Conservation (phyloP, 73 alveolate species). For the Diophrys sp. region DNA sequence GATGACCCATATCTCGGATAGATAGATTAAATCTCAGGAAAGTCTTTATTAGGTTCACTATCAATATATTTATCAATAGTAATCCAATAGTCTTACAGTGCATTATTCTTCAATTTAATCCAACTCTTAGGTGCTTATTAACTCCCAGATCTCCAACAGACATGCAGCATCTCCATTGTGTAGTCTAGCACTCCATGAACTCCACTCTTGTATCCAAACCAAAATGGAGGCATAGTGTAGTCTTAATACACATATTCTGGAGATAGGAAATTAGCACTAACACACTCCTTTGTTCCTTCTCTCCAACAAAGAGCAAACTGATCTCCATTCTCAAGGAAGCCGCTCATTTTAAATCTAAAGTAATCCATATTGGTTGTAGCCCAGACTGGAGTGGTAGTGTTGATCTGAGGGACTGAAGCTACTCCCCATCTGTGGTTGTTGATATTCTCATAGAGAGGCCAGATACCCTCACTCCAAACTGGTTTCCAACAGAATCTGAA, state of each 20-base stretch:
- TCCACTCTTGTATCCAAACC: conserved; percentile 51
- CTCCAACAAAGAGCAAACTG: conserved; percentile 36
- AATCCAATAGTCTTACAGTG: conserved; percentile 1
- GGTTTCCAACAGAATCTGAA: conserved; percentile 37
- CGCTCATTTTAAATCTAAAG: conserved; percentile 3
- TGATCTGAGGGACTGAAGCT: background rate
- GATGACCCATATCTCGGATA: conserved; percentile 46
- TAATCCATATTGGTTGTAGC: conserved; percentile 25
- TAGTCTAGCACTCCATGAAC: conserved; percentile 31
- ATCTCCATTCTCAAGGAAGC: conserved; percentile 47
- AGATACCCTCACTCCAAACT: background rate
- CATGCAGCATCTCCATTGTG: conserved; percentile 23
- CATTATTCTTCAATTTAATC: conserved; percentile 10
- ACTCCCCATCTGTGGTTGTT: conserved; percentile 22
- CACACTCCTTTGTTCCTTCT: conserved; percentile 15
- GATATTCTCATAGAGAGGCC: conserved; percentile 2
- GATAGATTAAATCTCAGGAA: conserved; percentile 29
- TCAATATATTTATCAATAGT: conserved; percentile 7
- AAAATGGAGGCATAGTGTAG: conserved; percentile 25
- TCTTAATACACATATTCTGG: background rate
- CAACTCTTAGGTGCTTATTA: conserved; percentile 26
- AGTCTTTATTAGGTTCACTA: background rate
- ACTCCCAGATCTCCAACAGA: conserved; percentile 38
- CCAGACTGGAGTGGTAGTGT: background rate
- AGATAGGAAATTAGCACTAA: conserved; percentile 17